Evolutionary conservation across 1,284 basidiomycete species (phyloP).

Genomic region (Bondarzewia mesenterica): DNA sequence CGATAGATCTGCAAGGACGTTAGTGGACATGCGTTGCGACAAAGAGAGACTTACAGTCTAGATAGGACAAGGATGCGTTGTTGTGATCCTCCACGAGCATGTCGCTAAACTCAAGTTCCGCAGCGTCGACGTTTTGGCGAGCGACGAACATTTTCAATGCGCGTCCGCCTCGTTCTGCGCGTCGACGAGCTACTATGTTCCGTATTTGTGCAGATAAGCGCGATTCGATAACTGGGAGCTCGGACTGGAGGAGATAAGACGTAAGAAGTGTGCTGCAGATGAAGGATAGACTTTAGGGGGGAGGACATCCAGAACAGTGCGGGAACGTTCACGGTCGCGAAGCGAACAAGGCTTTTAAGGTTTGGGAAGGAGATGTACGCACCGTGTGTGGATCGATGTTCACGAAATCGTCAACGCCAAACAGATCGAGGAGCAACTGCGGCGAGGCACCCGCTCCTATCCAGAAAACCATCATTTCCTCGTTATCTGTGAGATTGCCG

Average conservation of each 20-base stretch:
- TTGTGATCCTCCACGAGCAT: slow-evolving; percentile 97
- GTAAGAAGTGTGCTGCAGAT: background rate
- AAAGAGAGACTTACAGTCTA: slow-evolving; percentile 56
- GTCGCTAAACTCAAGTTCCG: slow-evolving; percentile 95
- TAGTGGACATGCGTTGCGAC: background rate
- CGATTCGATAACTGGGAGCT: slow-evolving; percentile 70
- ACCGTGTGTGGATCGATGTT: slow-evolving; percentile 73
- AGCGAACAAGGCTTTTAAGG: background rate
- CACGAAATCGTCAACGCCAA: slow-evolving; percentile 76
- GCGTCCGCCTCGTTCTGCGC: slow-evolving; percentile 50
- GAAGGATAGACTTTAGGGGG: background rate
- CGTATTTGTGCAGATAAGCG: slow-evolving; percentile 79
- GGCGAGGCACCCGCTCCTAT: slow-evolving; percentile 79
- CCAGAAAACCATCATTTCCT: slow-evolving; percentile 89
- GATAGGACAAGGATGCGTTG: slow-evolving; percentile 87
- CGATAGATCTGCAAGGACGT: slow-evolving; percentile 34
- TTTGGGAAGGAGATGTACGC: slow-evolving; percentile 14
- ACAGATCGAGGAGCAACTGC: slow-evolving; percentile 78
- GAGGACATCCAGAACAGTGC: background rate
- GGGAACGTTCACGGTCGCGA: background rate
- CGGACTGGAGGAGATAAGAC: slow-evolving; percentile 34
- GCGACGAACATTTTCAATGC: slow-evolving; percentile 70
- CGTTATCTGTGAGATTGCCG: slow-evolving; percentile 62
- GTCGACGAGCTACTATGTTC: slow-evolving; percentile 74
- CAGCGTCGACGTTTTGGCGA: slow-evolving; percentile 88